Evolutionary conservation across 2,329 filamentous ascomycete species (phyloP).

Genomic region (Aspergillus eucalypticola): DNA sequence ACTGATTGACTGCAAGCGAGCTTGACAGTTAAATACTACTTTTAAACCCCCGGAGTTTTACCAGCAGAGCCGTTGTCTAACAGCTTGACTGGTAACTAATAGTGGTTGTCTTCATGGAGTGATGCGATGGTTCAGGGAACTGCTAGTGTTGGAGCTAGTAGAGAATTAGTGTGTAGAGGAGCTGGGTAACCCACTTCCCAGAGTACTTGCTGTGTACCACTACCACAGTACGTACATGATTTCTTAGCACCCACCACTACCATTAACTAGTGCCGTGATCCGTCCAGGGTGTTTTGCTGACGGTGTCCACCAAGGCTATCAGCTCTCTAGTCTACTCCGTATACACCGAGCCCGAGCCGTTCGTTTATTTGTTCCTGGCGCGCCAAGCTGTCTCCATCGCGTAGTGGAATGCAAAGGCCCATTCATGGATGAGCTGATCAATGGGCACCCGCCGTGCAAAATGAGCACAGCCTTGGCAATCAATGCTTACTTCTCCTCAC

Average conservation of each 20-base stretch:
- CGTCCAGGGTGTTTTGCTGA: background rate
- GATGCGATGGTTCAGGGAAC: background rate
- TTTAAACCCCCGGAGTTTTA: background rate
- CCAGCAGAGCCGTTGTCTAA: background rate
- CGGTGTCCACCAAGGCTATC: background rate
- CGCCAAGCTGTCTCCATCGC: slow-evolving; percentile 3
- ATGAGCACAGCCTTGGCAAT: slow-evolving; percentile 11
- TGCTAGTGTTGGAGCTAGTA: background rate
- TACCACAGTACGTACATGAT: too few species aligned
- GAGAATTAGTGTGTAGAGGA: background rate
- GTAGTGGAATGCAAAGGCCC: background rate
- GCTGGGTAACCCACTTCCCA: background rate
- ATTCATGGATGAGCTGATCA: slow-evolving; percentile 8
- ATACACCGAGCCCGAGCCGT: background rate
- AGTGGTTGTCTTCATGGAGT: background rate
- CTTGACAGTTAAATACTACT: background rate
- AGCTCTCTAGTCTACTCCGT: background rate
- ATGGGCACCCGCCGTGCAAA: slow-evolving; percentile 10
- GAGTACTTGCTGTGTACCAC: background rate
- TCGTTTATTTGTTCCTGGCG: slow-evolving; percentile 2
- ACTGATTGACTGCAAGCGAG: background rate
- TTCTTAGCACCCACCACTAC: background rate
- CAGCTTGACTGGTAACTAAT: background rate
- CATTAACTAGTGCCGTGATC: background rate
- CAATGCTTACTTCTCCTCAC: slow-evolving; percentile 19